These are phyloP conservation scores for Aspergillus aculeatinus DNA, from an alignment of 2,329 filamentous ascomycete genomes.

Conservation along the genomic window DNA sequence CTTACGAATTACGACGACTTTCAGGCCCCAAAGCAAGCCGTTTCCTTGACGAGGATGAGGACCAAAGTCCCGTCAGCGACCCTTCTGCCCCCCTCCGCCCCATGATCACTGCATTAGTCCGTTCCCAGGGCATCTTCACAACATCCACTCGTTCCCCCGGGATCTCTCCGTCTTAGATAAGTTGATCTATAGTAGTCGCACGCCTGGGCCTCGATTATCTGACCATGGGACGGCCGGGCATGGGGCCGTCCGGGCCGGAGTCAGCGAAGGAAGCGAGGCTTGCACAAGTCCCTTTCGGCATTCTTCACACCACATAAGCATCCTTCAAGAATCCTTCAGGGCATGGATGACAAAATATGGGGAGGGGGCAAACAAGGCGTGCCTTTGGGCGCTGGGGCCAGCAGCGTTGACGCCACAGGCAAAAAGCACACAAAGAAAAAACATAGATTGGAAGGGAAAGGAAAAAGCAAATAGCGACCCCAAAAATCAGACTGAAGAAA, in stretches of 20 bases:
- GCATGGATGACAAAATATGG: not conserved
- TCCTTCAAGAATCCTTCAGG: not conserved
- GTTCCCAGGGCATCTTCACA: not conserved
- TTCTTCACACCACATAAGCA: not conserved
- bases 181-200: not conserved
- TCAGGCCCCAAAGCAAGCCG: too few species aligned
- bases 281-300: not conserved
- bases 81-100: not conserved
- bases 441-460: not conserved
- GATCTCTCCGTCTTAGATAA: not conserved
- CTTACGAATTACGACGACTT: not conserved
- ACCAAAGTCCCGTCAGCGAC: not conserved
- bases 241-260: not conserved
- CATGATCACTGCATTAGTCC: not conserved
- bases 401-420: not conserved
- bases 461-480: not conserved
- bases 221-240: not conserved
- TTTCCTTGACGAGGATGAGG: not conserved
- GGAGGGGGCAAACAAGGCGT: not conserved
- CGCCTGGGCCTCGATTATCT: not conserved
- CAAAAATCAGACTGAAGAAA: not conserved
- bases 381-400: not conserved
- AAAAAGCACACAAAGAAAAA: not conserved
- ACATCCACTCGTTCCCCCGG: not conserved
- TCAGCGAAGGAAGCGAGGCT: not conserved